phyloP scores from a whole-genome alignment of 1,284 basidiomycete genomes.

The Takashimella tepidaria region DNA sequence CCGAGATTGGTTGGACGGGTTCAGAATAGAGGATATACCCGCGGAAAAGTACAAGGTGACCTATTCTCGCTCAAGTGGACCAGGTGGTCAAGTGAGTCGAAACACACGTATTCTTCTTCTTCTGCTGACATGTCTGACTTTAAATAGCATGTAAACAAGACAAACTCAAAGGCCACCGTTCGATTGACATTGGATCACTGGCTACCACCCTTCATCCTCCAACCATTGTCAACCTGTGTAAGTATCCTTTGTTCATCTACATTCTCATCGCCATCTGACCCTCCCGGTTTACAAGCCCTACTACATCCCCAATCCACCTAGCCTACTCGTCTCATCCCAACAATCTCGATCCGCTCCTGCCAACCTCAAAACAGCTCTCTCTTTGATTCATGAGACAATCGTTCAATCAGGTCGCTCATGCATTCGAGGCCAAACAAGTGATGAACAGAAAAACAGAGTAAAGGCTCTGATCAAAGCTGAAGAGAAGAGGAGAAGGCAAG shows the following conservation, averaged over 20 bases:
- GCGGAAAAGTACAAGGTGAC: conserved; percentile 31
- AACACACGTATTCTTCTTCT: too few relatives aligned
- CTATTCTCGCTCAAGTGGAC: conserved; percentile 41
- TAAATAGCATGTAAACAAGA: conserved; percentile 46
- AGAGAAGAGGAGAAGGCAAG: conserved; percentile 22
- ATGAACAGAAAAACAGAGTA: conserved; percentile 33
- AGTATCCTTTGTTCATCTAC: conserved; percentile 12
- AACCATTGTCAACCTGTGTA: conserved; percentile 33
- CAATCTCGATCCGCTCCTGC: conserved; percentile 30
- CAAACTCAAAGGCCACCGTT: conserved; percentile 45
- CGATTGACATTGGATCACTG: conserved; percentile 31
- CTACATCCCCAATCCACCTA: conserved; percentile 35
- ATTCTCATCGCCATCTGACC: too few relatives aligned
- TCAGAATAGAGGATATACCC: conserved; percentile 38
- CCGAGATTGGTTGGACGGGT: conserved; percentile 32
- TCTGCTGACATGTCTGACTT: too few relatives aligned
- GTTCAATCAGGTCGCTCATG: conserved; percentile 19
- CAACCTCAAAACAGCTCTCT: conserved; percentile 29
- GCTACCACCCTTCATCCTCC: conserved; percentile 40
- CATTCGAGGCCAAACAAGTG: conserved; percentile 35
- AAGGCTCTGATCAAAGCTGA: conserved; percentile 24
- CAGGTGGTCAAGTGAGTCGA: conserved; percentile 43
- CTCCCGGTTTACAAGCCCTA: conserved; percentile 19
- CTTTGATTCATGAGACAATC: conserved; percentile 31
- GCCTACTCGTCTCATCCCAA: conserved; percentile 38